phyloP scores from a whole-genome alignment of 2,329 filamentous ascomycete species.

The Aspergillus pseudoglaucus region DNA sequence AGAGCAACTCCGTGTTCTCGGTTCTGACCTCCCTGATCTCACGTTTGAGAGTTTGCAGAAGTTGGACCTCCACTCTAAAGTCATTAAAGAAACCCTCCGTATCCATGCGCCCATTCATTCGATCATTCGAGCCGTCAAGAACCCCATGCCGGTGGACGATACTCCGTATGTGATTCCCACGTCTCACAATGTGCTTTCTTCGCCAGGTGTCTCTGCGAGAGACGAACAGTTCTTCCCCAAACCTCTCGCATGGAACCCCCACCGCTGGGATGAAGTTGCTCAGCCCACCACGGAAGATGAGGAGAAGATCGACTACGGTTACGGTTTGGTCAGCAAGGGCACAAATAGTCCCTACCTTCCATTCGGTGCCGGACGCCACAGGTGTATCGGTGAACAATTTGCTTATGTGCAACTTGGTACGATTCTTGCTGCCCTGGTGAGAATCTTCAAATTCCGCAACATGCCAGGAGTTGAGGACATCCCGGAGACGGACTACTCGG shows the following conservation, averaged over 20 bases:
- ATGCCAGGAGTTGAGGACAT: constrained; percentile 17
- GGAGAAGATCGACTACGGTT: constrained; percentile 87
- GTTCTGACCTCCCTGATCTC: constrained; percentile 66
- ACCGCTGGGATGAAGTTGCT: constrained; percentile 70
- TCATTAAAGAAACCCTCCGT: constrained; percentile 87
- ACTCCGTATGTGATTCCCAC: constrained; percentile 78
- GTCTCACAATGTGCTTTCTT: constrained; percentile 73
- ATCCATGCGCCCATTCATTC: constrained; percentile 91
- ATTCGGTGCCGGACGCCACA: constrained; percentile 85
- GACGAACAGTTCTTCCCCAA: constrained; percentile 73
- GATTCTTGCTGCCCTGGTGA: constrained; percentile 69
- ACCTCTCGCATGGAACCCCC: constrained; percentile 77
- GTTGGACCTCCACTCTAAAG: constrained; percentile 73
- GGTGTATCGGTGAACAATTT: constrained; percentile 96
- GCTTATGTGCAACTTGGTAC: constrained; percentile 88
- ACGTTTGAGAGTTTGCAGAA: constrained; percentile 71
- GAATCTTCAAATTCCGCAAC: constrained; percentile 73
- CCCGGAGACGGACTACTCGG: constrained; percentile 52
- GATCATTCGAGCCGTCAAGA: constrained; percentile 87
- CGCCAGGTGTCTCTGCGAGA: constrained; percentile 72
- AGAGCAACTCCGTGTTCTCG: constrained; percentile 71
- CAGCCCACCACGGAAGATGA: constrained; percentile 47
- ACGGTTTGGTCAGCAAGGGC: constrained; percentile 87
- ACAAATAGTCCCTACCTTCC: constrained; percentile 84
- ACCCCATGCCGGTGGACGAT: constrained; percentile 74